These are phyloP conservation scores for Rutstroemia sp. DNA, from an alignment of 2,329 filamentous ascomycete species.

Conservation along the genomic window DNA sequence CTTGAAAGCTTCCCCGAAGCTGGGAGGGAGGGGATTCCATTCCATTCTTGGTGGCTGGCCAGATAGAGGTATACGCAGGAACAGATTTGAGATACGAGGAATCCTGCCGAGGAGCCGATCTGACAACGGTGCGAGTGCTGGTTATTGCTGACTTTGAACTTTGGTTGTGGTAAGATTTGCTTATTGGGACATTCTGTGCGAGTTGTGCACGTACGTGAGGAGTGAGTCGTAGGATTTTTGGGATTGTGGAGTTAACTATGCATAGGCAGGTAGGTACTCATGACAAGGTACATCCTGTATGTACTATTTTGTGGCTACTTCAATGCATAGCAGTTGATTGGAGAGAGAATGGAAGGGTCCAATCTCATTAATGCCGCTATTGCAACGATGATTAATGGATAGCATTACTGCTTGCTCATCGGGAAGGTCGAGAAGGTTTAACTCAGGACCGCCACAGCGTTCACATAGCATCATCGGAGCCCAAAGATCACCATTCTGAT, in stretches of 20 bases:
- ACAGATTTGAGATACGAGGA: not conserved
- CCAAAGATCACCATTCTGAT: not conserved
- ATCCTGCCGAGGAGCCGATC: not conserved
- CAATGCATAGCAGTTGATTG: not conserved
- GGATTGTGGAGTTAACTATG: not conserved
- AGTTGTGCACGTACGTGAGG: not conserved
- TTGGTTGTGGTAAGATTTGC: not conserved
- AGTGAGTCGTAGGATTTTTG: not conserved
- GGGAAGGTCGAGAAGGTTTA: not conserved
- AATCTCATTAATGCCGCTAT: constrained; percentile 5
- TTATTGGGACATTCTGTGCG: not conserved
- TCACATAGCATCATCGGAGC: not conserved
- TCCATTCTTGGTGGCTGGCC: not conserved
- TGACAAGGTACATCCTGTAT: constrained; percentile 6
- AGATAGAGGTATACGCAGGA: not conserved
- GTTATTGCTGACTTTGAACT: not conserved
- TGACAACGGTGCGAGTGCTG: not conserved
- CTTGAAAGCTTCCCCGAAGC: constrained; percentile 1
- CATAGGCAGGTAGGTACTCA: not conserved
- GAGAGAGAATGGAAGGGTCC: not conserved
- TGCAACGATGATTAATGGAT: not conserved
- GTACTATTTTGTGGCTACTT: not conserved
- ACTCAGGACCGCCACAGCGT: not conserved
- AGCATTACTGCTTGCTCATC: not conserved
- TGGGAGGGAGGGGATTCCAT: not conserved